Base-by-base conservation (phyloP, 192 early-diverging fungal species). In the Coemansia asiatica region DNA sequence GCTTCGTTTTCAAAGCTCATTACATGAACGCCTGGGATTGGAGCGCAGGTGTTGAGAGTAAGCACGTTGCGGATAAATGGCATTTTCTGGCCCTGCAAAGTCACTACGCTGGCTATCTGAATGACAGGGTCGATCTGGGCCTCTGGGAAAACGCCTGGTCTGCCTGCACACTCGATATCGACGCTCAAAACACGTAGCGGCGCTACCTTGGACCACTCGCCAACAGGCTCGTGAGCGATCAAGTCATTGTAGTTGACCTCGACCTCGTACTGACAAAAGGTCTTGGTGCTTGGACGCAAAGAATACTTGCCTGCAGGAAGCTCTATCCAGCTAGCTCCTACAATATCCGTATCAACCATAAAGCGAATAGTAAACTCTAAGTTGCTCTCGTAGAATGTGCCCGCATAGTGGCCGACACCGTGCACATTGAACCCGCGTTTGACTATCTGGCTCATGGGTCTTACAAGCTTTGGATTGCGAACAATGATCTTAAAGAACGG, bases 81-180 rank as follows among this genome's bases (percentile, higher is more conserved):
- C 65, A 88, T 88, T 31, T 74, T 84, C 66, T 96, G 87, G 19
- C 94, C 93, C 85, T 98, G 97, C 1, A 94, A 67, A 4, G 93
- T 95, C 7, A 99, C 90, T 49, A 95, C 89, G 64, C 89, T 94
- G 15, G 97, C 97, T 61, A 99, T 98, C 77, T 99, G 97, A 61
- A 99, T 99, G 38, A 99, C 91, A 0, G 95, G 93, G 66, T 99
- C 97, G 3, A 87, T 64, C 59, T 91, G 71, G 26, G 97, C 83
- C 56, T 99, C 97, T 6, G 97, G 97, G 55, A 99, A 99, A 23
- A 95, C 80, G 53, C 97, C 97, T 65, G 94, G 92, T 15, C 97
- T 84, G 25, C 97, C 97, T 26, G 94, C 92, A 59, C 97, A 99
- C 79, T 99, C 97, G 61, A 99, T 99, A 90, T 99, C 97, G 66